phyloP scores from a whole-genome alignment of 345 rosid genomes.

The Leavenworthia alabamica region DNA sequence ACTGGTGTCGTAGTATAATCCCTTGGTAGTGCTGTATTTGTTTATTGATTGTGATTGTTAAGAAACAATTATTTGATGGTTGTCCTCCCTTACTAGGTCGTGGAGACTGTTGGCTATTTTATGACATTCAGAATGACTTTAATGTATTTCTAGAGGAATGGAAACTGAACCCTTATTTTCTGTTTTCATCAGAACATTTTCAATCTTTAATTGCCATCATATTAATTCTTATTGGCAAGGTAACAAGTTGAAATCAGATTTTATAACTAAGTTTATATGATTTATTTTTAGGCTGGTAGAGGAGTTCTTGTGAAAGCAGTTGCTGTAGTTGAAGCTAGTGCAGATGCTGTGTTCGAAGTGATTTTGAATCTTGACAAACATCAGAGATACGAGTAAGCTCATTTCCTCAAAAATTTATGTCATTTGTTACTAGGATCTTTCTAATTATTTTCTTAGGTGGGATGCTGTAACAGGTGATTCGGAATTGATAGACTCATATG shows the following conservation, averaged over 20 bases:
- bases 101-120: neutral
- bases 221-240: neutral
- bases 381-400: slow-evolving; percentile 82
- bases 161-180: neutral
- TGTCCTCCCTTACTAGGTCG: neutral
- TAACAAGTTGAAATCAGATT: neutral
- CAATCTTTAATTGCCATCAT: neutral
- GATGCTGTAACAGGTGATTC: slow-evolving; percentile 84
- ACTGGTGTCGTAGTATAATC: neutral
- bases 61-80: neutral
- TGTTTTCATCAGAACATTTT: neutral
- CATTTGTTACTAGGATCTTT: slow-evolving; percentile 20
- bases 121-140: neutral
- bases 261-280: slow-evolving; percentile 8
- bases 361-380: slow-evolving; percentile 62
- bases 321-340: slow-evolving; percentile 75
- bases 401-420: slow-evolving; percentile 8
- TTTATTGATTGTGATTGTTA: slow-evolving; percentile 3
- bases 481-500: slow-evolving; percentile 73
- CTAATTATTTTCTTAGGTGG: slow-evolving; percentile 67
- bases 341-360: slow-evolving; percentile 84
- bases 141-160: neutral
- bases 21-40: neutral
- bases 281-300: slow-evolving; percentile 52
- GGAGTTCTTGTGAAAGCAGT: slow-evolving; percentile 86